Evolutionary conservation across 805 yeast species (phyloP).

Genomic region (Saturnispora galanensis): DNA sequence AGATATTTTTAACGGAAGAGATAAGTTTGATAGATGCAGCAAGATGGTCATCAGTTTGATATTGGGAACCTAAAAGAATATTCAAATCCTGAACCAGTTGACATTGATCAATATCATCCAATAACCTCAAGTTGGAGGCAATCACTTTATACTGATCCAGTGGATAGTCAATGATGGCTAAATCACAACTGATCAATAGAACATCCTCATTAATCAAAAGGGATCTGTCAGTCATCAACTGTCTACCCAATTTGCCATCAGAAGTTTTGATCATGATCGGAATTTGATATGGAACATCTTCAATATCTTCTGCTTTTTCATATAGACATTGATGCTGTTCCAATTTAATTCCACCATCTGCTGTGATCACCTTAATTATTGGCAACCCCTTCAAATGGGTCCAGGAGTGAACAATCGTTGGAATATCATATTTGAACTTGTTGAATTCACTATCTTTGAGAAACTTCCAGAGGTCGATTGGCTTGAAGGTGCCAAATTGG

Average conservation of each 20-base stretch:
- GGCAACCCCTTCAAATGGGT: slow-evolving; percentile 56
- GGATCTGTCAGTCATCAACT: slow-evolving; percentile 35
- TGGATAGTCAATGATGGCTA: slow-evolving; percentile 42
- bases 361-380: slow-evolving; percentile 37
- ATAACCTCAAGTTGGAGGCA: slow-evolving; percentile 16
- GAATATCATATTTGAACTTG: slow-evolving; percentile 32
- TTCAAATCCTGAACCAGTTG: slow-evolving; percentile 33
- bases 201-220: slow-evolving; percentile 17
- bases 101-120: slow-evolving; percentile 27
- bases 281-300: slow-evolving; percentile 52
- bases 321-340: slow-evolving; percentile 32
- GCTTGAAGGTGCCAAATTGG: slow-evolving; percentile 33
- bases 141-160: slow-evolving; percentile 19
- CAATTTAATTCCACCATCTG: slow-evolving; percentile 29
- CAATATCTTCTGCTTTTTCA: slow-evolving; percentile 26
- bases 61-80: slow-evolving; percentile 27
- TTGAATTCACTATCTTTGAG: slow-evolving; percentile 22
- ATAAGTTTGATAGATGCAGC: slow-evolving; percentile 27
- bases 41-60: slow-evolving; percentile 25
- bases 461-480: slow-evolving; percentile 44
- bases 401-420: slow-evolving; percentile 52
- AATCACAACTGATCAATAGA: slow-evolving; percentile 34
- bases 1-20: slow-evolving; percentile 20
- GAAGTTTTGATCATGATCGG: slow-evolving; percentile 40
- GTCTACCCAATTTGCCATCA: slow-evolving; percentile 30